Evolutionary conservation across 192 early-diverging fungal species (phyloP).

Genomic region (Gonapodya prolifera): DNA sequence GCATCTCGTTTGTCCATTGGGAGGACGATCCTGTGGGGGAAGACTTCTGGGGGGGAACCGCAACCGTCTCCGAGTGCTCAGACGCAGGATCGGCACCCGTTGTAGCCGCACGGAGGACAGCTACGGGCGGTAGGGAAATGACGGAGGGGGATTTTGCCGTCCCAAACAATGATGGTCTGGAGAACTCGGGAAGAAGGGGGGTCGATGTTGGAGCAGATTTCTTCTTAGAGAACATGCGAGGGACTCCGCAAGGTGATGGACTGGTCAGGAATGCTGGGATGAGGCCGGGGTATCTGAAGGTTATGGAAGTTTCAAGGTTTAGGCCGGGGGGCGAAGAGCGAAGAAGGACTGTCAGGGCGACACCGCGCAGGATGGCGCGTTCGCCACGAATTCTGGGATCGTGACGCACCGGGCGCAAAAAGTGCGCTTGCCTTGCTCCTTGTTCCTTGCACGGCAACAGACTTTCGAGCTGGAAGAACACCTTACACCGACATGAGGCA

Average conservation of each 20-base stretch:
- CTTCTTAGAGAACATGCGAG: neutral
- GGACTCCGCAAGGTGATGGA: neutral
- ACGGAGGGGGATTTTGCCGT: neutral
- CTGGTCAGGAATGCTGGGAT: neutral
- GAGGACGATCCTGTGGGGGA: neutral
- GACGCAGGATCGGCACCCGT: neutral
- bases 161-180: neutral
- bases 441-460: no score
- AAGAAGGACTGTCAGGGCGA: no score
- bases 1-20: neutral
- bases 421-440: no score
- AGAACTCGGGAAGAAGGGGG: neutral
- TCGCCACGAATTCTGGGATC: no score
- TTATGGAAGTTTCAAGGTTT: neutral
- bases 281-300: neutral
- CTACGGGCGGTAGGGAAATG: neutral
- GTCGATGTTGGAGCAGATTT: neutral
- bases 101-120: neutral
- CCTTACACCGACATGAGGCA: no score
- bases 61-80: neutral
- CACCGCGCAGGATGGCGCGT: no score
- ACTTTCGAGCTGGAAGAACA: no score
- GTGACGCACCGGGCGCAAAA: neutral
- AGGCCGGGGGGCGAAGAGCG: neutral
- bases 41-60: neutral